A percentile compares a stretch with the other conserved stretches of the same genome.
These are phyloP conservation scores for Graphilbum ipis-grandicollis DNA, from an alignment of 2,329 filamentous ascomycete species.

Conservation along the genomic window DNA sequence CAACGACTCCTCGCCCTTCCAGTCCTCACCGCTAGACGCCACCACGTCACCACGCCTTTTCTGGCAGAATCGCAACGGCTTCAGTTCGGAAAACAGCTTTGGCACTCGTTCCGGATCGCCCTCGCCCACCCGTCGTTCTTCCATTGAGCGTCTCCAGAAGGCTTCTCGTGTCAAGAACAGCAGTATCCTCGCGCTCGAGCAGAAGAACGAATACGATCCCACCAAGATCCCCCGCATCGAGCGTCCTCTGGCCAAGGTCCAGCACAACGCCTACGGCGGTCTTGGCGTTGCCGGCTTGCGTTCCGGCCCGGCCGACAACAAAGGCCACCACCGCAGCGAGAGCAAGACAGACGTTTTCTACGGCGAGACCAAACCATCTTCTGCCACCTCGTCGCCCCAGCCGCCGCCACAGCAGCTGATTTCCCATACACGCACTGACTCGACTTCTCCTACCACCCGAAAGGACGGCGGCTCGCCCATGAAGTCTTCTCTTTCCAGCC, in stretches of 20 bases:
- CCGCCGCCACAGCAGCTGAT: no score
- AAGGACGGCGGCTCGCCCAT: conserved; percentile 62
- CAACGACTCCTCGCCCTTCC: conserved; percentile 67
- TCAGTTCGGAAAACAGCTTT: conserved; percentile 57
- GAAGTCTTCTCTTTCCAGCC: conserved; percentile 69
- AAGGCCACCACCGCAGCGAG: conserved; percentile 32
- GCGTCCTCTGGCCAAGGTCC: conserved; percentile 61
- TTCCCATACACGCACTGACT: conserved; percentile 5
- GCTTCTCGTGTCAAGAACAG: conserved; percentile 95
- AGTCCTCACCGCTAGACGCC: conserved; percentile 58
- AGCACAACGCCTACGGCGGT: conserved; percentile 52
- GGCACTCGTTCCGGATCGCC: conserved; percentile 42
- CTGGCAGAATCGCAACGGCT: conserved; percentile 62
- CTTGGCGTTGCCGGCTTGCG: conserved; percentile 35
- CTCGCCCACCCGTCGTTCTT: conserved; percentile 64
- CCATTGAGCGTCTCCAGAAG: conserved; percentile 87
- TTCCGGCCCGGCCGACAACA: conserved; percentile 27
- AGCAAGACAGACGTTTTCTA: conserved; percentile 40
- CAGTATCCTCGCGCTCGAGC: conserved; percentile 87
- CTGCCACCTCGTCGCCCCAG: conserved; percentile 13
- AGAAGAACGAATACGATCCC: conserved; percentile 85
- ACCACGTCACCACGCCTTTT: conserved; percentile 68
- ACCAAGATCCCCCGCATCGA: conserved; percentile 61
- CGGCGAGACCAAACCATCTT: conserved; percentile 32
- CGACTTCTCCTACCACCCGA: conserved; percentile 31